Conservation (phyloP, 75 land plant genomes). For the Selaginella moellendorffii region DNA sequence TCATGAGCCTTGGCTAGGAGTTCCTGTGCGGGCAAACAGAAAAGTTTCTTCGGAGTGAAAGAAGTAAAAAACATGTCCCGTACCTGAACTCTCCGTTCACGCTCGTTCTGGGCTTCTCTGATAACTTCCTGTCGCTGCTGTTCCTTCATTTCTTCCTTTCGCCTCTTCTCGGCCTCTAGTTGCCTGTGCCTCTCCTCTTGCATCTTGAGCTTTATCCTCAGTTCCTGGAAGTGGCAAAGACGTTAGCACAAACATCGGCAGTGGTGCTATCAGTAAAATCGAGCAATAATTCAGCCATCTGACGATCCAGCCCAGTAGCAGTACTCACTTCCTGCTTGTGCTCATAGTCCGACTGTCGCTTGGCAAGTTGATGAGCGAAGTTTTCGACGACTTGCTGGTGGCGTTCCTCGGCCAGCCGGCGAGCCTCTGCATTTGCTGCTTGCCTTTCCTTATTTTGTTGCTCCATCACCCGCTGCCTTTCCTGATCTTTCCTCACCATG, state of each 20-base stretch:
- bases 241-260: no score
- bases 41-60: neutral
- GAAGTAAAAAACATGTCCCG: neutral
- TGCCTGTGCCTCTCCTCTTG: slow-evolving; percentile 14
- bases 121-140: slow-evolving; percentile 13
- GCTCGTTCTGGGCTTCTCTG: slow-evolving; percentile 11
- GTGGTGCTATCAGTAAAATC: neutral
- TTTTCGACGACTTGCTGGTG: slow-evolving; percentile 10
- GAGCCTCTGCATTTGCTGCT: slow-evolving; percentile 2
- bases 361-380: slow-evolving; percentile 10
- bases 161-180: slow-evolving; percentile 9
- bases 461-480: slow-evolving; percentile 4
- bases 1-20: slow-evolving; percentile 6
- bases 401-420: slow-evolving; percentile 10
- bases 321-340: slow-evolving; percentile 10
- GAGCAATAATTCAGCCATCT: neutral
- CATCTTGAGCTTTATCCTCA: slow-evolving; percentile 12
- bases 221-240: slow-evolving; percentile 1
- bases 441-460: slow-evolving; percentile 13
- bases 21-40: neutral
- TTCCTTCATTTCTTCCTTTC: slow-evolving; percentile 15
- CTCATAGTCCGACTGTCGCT: slow-evolving; percentile 10
- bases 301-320: neutral
- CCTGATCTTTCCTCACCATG: slow-evolving; percentile 9
- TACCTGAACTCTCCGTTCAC: slow-evolving; percentile 14